A percentile compares a stretch with the other conserved stretches of the same genome.
These are phyloP conservation scores for Taxillus chinensis DNA, from an alignment of 164 flowering plant species.

Conservation along the genomic window DNA sequence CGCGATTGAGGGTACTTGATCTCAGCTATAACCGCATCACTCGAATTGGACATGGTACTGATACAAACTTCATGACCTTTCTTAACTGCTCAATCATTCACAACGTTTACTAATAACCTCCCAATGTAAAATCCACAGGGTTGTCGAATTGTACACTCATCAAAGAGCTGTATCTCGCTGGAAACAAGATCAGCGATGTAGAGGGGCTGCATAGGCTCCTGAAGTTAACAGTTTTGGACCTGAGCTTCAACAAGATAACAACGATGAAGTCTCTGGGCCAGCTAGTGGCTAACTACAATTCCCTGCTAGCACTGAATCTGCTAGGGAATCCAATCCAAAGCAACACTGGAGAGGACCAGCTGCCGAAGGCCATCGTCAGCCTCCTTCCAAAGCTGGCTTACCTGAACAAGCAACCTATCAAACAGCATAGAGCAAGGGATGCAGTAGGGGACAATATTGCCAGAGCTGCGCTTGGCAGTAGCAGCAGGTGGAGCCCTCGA, in stretches of 20 bases:
- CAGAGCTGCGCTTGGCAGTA: slow-evolving; percentile 63
- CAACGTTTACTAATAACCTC: too few relatives aligned
- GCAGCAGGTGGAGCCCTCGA: slow-evolving; percentile 22
- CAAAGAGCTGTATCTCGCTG: slow-evolving; percentile 84
- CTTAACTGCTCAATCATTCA: background rate
- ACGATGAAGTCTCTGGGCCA: slow-evolving; percentile 81
- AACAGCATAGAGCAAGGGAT: slow-evolving; percentile 67
- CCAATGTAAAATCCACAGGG: slow-evolving; percentile 23
- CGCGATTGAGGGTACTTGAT: slow-evolving; percentile 66
- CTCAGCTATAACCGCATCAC: slow-evolving; percentile 85
- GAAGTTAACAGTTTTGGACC: slow-evolving; percentile 74
- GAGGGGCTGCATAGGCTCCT: slow-evolving; percentile 86
- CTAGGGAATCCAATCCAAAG: slow-evolving; percentile 76
- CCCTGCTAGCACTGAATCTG: slow-evolving; percentile 68
- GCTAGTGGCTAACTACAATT: slow-evolving; percentile 76
- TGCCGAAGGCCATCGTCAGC: slow-evolving; percentile 58
- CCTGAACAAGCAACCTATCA: slow-evolving; percentile 79
- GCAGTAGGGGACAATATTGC: slow-evolving; percentile 47
- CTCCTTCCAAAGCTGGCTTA: slow-evolving; percentile 75
- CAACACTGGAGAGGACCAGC: slow-evolving; percentile 70
- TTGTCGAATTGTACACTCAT: slow-evolving; percentile 67
- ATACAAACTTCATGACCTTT: background rate
- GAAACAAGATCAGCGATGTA: slow-evolving; percentile 86
- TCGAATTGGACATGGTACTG: slow-evolving; percentile 76
- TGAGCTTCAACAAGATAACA: slow-evolving; percentile 91